Evolutionary conservation across 257 asterid species (phyloP), one percentile per base, ranked within the genome.

Genomic region (Petunia axillaris): DNA sequence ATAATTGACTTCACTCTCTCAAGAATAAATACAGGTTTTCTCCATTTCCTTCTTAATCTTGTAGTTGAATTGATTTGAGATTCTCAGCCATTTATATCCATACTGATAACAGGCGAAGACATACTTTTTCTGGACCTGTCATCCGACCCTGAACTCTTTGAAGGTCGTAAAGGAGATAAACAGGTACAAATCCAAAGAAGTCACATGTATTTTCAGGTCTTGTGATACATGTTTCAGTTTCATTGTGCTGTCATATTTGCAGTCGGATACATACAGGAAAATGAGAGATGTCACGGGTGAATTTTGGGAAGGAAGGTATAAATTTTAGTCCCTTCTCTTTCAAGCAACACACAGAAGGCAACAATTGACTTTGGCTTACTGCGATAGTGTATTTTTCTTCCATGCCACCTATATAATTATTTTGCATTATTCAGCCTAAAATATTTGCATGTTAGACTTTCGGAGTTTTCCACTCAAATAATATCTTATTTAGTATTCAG

Each of bases 291-390:
- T 89, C 75, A 94, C 98, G 8, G 92, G 85, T 64, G 98, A 96
- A 62, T 91, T 89, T 88, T 96, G 98, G 99, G 97, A 96, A 85
- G 97, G 97, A 90, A 94, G 99, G 98, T 94, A 91, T 35, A 71
- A 35, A 54, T 60, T 15, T 15, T 50, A 13, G 8, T 54, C 43
- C 80, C 73, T 76, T 53, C 78, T 25, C 55, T 75, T 62, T 55
- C 75, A 38, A 71, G 35, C 5, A 71, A 48, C 11, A 48, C 16
- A 71, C 77, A 70, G 77, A 14, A 25, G 77, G 43, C 9, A 48
- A 59, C 9, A 70, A 70, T 46, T 25, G 59, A 16, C 43, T 50
- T 71, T 71, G 41, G 25, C 44, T 35, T 46, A 50, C 25, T 39
- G 48, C 43, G 2, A 10, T 70, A 46, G 10, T 70, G 11, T 4